Evolutionary conservation across 352 stramenopile species (phyloP).

Genomic region (Phytophthora lateralis): DNA sequence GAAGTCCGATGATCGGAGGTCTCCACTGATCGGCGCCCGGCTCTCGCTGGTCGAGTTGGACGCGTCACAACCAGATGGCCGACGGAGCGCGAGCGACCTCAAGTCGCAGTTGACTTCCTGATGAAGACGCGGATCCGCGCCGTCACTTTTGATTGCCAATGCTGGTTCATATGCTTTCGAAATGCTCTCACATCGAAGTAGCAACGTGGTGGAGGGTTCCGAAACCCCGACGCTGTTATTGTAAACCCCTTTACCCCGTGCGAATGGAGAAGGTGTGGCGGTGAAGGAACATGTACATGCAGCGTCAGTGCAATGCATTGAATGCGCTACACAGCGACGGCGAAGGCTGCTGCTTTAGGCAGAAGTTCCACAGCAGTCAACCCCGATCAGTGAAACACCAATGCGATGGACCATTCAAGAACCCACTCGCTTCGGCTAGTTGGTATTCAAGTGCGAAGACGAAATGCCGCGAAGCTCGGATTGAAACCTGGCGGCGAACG

Average conservation of each 20-base stretch:
- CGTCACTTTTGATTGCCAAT: no score
- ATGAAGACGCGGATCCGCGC: neutral
- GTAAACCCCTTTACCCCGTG: no score
- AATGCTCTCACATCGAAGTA: neutral
- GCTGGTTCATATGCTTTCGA: neutral
- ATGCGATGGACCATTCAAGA: neutral
- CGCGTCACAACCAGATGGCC: conserved; percentile 32
- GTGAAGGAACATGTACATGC: no score
- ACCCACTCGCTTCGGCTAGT: neutral
- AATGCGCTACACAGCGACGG: no score
- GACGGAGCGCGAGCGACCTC: conserved; percentile 9
- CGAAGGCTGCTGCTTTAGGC: neutral
- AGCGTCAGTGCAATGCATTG: no score
- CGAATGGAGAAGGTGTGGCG: no score
- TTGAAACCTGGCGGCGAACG: no score
- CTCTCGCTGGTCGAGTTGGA: conserved; percentile 22
- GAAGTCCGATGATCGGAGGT: conserved; percentile 3
- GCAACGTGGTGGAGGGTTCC: no score
- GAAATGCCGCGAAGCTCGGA: neutral
- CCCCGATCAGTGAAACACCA: neutral
- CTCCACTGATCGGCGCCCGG: neutral
- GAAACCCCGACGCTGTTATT: no score
- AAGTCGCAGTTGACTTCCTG: conserved; percentile 12
- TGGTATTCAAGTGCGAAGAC: neutral
- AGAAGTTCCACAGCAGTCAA: no score